phyloP scores from a whole-genome alignment of 1,139 yeast genomes.

The Lizanozyma gosingica region DNA sequence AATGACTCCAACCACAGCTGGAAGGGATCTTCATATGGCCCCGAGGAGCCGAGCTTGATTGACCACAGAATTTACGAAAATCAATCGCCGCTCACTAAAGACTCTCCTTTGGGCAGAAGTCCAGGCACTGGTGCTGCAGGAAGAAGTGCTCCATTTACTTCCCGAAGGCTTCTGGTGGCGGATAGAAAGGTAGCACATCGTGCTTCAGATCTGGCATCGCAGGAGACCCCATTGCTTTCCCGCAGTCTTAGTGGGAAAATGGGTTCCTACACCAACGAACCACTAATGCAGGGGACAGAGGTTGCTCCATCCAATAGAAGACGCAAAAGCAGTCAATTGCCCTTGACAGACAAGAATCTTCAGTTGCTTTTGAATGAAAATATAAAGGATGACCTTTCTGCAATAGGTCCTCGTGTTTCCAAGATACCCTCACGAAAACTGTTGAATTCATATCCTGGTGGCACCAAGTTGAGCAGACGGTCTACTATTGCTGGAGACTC shows the following conservation, averaged over 20 bases:
- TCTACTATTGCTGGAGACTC: background rate
- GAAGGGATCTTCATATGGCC: background rate
- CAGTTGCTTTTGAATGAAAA: constrained; percentile 15
- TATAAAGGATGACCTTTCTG: background rate
- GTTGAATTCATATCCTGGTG: background rate
- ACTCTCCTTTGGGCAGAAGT: background rate
- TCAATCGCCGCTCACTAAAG: background rate
- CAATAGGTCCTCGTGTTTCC: background rate
- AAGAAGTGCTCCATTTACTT: background rate
- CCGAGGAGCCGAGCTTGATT: background rate
- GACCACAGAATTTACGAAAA: constrained; percentile 6
- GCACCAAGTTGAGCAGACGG: background rate
- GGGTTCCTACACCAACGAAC: background rate
- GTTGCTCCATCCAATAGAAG: too few relatives aligned
- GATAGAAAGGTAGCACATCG: too few relatives aligned
- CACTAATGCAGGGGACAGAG: too few relatives aligned
- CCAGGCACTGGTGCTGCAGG: background rate
- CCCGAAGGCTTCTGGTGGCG: constrained; percentile 1
- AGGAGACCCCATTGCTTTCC: background rate
- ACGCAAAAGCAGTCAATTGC: constrained; percentile 10
- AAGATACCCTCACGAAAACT: background rate
- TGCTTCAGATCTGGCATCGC: background rate
- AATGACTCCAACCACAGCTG: background rate
- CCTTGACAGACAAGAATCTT: constrained; percentile 31
- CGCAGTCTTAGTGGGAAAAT: background rate